phyloP scores from a whole-genome alignment of 2,329 filamentous ascomycete genomes.

The Stagonosporopsis cucurbitacearum region DNA sequence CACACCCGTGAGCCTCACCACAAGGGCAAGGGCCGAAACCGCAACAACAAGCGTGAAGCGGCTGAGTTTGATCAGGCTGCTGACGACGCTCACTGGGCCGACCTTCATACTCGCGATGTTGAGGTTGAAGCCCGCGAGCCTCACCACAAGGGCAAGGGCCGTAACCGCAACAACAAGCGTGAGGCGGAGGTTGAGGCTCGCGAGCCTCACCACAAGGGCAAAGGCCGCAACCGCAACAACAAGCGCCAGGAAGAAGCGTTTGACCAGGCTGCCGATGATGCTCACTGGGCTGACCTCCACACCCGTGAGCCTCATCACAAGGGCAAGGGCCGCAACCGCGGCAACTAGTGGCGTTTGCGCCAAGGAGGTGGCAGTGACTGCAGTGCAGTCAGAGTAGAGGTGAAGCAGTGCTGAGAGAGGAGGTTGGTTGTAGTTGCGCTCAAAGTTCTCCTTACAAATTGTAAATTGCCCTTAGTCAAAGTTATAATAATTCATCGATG shows the following conservation, averaged over 20 bases:
- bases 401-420: not conserved
- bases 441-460: constrained; percentile 9
- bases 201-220: constrained; percentile 29
- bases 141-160: constrained; percentile 23
- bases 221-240: constrained; percentile 20
- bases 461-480: constrained; percentile 6
- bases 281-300: constrained; percentile 14
- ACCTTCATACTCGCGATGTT: constrained; percentile 9
- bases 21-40: constrained; percentile 18
- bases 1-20: constrained; percentile 19
- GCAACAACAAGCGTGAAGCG: not conserved
- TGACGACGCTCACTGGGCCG: constrained; percentile 13
- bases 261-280: constrained; percentile 21
- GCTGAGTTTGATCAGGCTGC: constrained; percentile 16
- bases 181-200: not conserved
- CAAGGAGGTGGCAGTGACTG: not conserved
- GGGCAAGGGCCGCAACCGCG: constrained; percentile 17
- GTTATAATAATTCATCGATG: constrained; percentile 1
- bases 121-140: constrained; percentile 8
- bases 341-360: not conserved
- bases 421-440: not conserved
- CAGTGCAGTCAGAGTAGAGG: constrained; percentile 3
- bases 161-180: constrained; percentile 19
- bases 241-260: constrained; percentile 12
- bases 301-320: constrained; percentile 29